A percentile compares a stretch with the other conserved stretches of the same genome.
Evolutionary conservation across 495 filamentous ascomycete species (phyloP).

Genomic region (Pyrenula massariospora): DNA sequence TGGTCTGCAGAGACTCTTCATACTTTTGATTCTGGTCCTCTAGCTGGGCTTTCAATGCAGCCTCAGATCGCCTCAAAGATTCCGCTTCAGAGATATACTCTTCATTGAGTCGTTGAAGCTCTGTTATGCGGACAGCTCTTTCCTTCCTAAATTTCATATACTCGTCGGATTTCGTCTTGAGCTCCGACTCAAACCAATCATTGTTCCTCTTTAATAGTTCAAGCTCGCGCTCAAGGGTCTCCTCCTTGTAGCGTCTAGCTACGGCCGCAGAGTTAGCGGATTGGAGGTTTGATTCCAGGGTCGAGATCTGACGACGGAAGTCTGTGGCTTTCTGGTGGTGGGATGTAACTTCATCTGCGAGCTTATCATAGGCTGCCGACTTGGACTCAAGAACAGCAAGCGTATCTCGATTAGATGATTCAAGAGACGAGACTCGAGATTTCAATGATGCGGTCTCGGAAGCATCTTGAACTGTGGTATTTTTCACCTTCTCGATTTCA

Average conservation of each 20-base stretch:
- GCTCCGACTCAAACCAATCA: conserved; percentile 82
- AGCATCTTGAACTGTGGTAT: conserved; percentile 59
- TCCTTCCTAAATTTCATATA: conserved; percentile 88
- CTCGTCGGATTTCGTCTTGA: conserved; percentile 79
- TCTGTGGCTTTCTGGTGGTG: conserved; percentile 82
- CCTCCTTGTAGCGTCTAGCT: conserved; percentile 75
- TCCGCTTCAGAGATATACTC: conserved; percentile 67
- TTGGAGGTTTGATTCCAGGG: conserved; percentile 71
- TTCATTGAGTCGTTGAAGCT: conserved; percentile 80
- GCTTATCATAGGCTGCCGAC: conserved; percentile 68
- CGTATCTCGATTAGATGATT: conserved; percentile 84
- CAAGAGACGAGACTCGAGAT: conserved; percentile 70
- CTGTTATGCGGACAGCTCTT: conserved; percentile 73
- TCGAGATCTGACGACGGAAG: conserved; percentile 65
- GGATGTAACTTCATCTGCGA: conserved; percentile 73
- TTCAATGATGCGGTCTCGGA: conserved; percentile 68
- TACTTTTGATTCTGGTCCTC: conserved; percentile 78
- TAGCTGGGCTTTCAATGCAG: conserved; percentile 63
- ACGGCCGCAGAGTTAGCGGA: conserved; percentile 63
- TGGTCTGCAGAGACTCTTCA: conserved; percentile 66
- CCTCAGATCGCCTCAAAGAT: conserved; percentile 64
- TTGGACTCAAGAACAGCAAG: conserved; percentile 81
- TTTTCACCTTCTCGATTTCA: conserved; percentile 69
- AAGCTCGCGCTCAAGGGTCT: conserved; percentile 77
- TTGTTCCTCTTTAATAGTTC: conserved; percentile 76